Conservation (phyloP, 73 alveolate genomes). For the Symbiodinium natans region DNA sequence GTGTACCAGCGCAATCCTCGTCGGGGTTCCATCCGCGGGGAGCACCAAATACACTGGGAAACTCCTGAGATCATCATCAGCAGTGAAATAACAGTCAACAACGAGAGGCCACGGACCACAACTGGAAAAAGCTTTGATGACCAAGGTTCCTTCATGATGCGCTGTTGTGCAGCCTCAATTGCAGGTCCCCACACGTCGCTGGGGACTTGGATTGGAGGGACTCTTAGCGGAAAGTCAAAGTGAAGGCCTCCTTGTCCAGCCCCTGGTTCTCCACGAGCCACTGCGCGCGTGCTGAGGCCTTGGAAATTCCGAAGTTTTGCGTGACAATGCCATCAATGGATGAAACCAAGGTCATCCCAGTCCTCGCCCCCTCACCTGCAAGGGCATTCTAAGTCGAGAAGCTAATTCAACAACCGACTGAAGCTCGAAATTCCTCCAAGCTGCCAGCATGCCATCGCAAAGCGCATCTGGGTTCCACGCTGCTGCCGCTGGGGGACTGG, state of each 20-base stretch:
- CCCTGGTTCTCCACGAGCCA: slow-evolving; percentile 85
- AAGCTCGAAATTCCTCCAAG: neutral
- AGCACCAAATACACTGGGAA: neutral
- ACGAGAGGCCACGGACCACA: neutral
- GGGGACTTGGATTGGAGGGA: too few relatives aligned
- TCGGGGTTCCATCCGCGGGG: neutral
- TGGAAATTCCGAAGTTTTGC: too few relatives aligned
- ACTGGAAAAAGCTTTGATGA: too few relatives aligned
- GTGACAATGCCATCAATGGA: too few relatives aligned
- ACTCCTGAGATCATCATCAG: neutral
- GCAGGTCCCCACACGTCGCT: too few relatives aligned
- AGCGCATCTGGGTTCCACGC: slow-evolving; percentile 60
- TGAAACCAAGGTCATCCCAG: too few relatives aligned
- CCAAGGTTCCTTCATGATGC: neutral
- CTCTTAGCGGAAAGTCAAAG: neutral
- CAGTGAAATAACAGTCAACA: too few relatives aligned
- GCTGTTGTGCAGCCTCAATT: neutral
- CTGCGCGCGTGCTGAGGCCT: slow-evolving; percentile 38
- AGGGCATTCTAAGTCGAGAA: too few relatives aligned
- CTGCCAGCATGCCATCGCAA: slow-evolving; percentile 68
- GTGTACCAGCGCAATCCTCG: neutral
- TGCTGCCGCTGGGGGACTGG: neutral
- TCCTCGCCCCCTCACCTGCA: too few relatives aligned
- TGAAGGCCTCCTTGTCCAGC: neutral
- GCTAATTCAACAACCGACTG: too few relatives aligned